Conservation (phyloP, 2,329 filamentous ascomycete species). For the Aaosphaeria pasadenensis region DNA sequence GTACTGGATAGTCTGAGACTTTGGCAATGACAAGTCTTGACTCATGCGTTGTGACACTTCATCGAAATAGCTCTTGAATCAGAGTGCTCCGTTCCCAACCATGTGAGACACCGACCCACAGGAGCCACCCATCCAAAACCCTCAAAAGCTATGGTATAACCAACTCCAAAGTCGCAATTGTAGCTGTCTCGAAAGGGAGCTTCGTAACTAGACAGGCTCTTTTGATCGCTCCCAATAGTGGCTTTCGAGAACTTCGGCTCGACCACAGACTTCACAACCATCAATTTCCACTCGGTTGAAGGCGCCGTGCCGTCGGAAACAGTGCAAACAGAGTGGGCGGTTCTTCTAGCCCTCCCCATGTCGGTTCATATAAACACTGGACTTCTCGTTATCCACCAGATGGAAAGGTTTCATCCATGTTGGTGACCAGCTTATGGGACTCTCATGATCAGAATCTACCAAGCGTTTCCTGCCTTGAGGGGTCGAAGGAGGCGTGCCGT, state of each 20-base stretch:
- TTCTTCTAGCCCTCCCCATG: constrained; percentile 21
- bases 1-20: no score
- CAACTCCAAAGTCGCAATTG: no score
- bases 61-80: no score
- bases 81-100: no score
- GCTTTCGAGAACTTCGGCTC: constrained; percentile 20
- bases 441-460: not conserved
- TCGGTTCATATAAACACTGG: constrained; percentile 20
- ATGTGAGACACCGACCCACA: no score
- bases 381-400: constrained; percentile 21
- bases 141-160: no score
- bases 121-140: no score
- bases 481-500: not conserved
- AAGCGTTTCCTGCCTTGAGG: not conserved
- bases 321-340: constrained; percentile 22
- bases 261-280: constrained; percentile 27
- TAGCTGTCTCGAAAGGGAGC: no score
- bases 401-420: constrained; percentile 23
- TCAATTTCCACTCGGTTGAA: constrained; percentile 19
- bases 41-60: no score
- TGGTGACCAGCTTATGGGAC: constrained; percentile 6
- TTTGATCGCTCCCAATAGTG: constrained; percentile 23
- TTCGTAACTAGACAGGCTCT: no score
- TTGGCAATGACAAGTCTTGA: no score
- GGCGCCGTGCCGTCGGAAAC: constrained; percentile 22